Evolutionary conservation across 2,329 filamentous ascomycete genomes (phyloP).

Genomic region (Fusarium gaditjirri): DNA sequence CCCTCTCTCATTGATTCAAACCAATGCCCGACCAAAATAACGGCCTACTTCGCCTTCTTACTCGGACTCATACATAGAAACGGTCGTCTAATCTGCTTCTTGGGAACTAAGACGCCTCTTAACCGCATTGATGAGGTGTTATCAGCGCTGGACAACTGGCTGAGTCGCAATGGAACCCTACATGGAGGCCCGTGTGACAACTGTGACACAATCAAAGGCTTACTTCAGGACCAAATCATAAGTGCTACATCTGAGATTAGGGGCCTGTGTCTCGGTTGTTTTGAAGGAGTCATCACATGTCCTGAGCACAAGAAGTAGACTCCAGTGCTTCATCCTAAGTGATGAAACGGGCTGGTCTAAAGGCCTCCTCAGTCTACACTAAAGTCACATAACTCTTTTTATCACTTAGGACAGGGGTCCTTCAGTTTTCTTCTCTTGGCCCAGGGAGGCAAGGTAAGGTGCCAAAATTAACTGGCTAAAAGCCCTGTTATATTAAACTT

Average conservation of each 20-base stretch:
- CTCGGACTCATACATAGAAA: rapidly evolving
- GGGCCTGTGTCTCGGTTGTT: slow-evolving; percentile 7
- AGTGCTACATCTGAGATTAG: rapidly evolving
- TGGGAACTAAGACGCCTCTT: background rate
- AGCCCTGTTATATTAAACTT: no score
- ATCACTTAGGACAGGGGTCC: no score
- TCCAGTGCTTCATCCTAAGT: background rate
- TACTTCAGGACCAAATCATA: background rate
- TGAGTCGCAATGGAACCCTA: background rate
- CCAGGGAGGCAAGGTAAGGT: no score
- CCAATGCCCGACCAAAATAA: rapidly evolving
- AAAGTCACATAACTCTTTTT: no score
- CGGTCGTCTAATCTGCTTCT: background rate
- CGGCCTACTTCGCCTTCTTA: background rate
- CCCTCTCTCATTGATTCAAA: background rate
- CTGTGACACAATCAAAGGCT: rapidly evolving
- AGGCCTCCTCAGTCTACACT: no score
- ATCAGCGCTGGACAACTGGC: background rate
- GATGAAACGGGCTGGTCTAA: no score
- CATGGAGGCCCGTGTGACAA: background rate
- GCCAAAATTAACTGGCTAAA: no score
- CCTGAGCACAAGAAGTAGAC: background rate
- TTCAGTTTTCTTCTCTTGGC: no score
- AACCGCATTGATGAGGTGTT: background rate
- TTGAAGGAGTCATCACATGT: background rate